A percentile compares a stretch with the other conserved stretches of the same genome.
Evolutionary conservation across 495 filamentous ascomycete species (phyloP).

Genomic region (Aspergillus incahuasiensis): DNA sequence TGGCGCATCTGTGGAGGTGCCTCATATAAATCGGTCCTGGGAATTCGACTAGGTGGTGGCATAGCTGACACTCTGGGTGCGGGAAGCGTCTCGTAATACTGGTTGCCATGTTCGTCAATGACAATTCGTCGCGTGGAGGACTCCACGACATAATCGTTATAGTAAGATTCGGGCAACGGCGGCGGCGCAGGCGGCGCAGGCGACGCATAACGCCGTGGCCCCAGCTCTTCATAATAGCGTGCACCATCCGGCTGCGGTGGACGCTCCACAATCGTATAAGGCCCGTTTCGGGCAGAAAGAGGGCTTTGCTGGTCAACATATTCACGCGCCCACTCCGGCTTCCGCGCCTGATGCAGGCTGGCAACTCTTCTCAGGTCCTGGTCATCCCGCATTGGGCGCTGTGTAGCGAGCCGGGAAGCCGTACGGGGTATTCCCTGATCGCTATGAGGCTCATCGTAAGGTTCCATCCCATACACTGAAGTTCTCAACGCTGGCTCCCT

Average conservation of each 20-base stretch:
- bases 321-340: conserved; percentile 45
- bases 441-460: conserved; percentile 32
- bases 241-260: conserved; percentile 39
- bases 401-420: conserved; percentile 37
- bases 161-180: conserved; percentile 43
- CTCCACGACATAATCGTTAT: conserved; percentile 49
- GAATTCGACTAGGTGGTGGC: conserved; percentile 41
- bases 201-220: conserved; percentile 43
- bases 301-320: conserved; percentile 42
- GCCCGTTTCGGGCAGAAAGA: conserved; percentile 51
- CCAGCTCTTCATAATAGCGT: conserved; percentile 56
- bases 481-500: conserved; percentile 28
- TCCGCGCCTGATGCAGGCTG: conserved; percentile 50
- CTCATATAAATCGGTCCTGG: conserved; percentile 33
- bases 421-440: conserved; percentile 37
- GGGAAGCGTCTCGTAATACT: conserved; percentile 60
- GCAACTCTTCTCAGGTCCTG: conserved; percentile 56
- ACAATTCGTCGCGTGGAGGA: conserved; percentile 60
- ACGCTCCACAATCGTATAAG: conserved; percentile 56
- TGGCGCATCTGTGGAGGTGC: conserved; percentile 31
- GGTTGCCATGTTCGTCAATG: conserved; percentile 65
- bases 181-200: conserved; percentile 59
- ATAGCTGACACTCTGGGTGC: conserved; percentile 41
- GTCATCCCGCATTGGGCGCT: conserved; percentile 47
- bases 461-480: conserved; percentile 33